These are phyloP conservation scores for Anisodus tanguticus DNA, from an alignment of 257 asterid species.

Conservation along the genomic window DNA sequence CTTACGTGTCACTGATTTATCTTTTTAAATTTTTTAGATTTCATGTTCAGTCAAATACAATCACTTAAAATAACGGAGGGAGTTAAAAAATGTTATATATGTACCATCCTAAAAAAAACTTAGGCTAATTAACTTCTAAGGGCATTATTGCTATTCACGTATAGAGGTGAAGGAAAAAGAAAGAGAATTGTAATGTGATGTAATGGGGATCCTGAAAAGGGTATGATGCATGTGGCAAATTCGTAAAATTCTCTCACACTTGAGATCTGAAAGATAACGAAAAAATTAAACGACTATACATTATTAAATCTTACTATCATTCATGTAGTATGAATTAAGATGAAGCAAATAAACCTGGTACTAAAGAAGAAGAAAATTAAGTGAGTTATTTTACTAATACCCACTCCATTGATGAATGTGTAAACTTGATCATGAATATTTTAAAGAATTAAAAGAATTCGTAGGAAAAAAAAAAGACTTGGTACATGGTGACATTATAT, in stretches of 20 bases:
- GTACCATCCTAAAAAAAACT: neutral
- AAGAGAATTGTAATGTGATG: neutral
- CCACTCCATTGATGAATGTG: neutral
- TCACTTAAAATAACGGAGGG: neutral
- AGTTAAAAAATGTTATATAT: neutral
- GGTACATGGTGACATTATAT: neutral
- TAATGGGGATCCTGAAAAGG: neutral
- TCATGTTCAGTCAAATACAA: neutral
- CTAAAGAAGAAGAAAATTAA: neutral
- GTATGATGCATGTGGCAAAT: neutral
- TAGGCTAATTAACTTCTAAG: neutral
- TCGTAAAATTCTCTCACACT: neutral
- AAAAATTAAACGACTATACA: no score
- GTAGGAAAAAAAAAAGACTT: neutral
- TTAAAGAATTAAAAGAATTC: neutral
- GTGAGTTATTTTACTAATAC: neutral
- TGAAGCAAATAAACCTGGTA: conserved; percentile 15
- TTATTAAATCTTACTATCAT: no score
- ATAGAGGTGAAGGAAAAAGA: neutral
- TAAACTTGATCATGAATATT: neutral
- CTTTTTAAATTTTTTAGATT: neutral
- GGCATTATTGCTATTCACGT: conserved; percentile 1
- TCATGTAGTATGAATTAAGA: neutral
- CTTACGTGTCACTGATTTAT: neutral
- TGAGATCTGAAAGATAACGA: neutral